Evolutionary conservation across 805 yeast genomes (phyloP), one percentile per base, ranked within the genome.

Genomic region (Danielozyma ontarioensis): DNA sequence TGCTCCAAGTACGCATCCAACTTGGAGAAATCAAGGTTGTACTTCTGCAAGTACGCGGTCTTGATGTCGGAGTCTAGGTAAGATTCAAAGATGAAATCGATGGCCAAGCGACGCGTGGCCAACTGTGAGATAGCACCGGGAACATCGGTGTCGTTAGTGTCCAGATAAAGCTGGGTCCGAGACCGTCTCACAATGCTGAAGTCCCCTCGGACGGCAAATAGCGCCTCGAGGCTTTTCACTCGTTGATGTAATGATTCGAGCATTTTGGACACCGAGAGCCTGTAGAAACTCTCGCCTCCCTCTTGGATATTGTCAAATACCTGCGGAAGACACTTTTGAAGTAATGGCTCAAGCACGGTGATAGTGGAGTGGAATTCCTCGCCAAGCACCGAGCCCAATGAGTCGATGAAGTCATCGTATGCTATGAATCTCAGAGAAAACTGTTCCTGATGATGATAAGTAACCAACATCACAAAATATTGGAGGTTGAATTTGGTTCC

Each of bases 1-100:
- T 39, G 37, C 10, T 36, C 24, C 21, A 53, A 12, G 37, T 53
- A 50, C 1, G 28, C 33, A 6, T 46, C 44, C 21, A 58, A 39
- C 17, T 42, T 36, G 13, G 42, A 13, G 28, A 55, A 59, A 27
- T 60, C 52, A 29, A 48, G 34, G 3, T 36, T 22, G n/a, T 25
- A 48, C 5, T 31, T 22, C 4, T 39, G 32, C 3, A 41, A 16
- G 10, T 63, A 47, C 25, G 48, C 41, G 0, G 41, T 34, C 30
- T 57, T 52, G 27, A 68, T 50, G n/a, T 37, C 41, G 3, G 42
- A 33, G 13, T 53, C 50, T 2, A 74, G 55, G 39, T 66, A 68
- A 3, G 74, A 67, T 3, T 49, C 57, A 33, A 75, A 67, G 4
- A 79, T 39, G 18, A 78, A 51, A 17, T 72, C 68, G 3, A 78